Evolutionary conservation across 2,329 filamentous ascomycete species (phyloP).

Genomic region (Fusarium sp.): DNA sequence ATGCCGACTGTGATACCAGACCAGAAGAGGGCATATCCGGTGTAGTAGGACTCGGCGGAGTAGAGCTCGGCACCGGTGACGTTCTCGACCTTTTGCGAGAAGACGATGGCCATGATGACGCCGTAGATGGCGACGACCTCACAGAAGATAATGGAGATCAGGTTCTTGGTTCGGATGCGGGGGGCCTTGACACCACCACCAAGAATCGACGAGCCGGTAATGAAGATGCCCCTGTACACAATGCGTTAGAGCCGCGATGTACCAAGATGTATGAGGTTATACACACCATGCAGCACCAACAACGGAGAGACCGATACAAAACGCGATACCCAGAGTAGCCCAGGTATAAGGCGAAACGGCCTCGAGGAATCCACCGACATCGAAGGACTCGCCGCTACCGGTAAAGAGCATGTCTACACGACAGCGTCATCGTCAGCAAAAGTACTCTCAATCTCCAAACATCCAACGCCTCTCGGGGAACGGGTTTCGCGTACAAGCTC

Average conservation of each 20-base stretch:
- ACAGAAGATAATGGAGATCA: slow-evolving; percentile 99
- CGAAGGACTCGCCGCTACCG: slow-evolving; percentile 94
- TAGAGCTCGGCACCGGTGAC: slow-evolving; percentile 75
- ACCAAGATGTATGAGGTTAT: slow-evolving; percentile 24
- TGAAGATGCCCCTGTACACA: slow-evolving; percentile 89
- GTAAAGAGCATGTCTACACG: slow-evolving; percentile 96
- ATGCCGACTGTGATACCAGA: slow-evolving; percentile 91
- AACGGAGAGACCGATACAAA: slow-evolving; percentile 96
- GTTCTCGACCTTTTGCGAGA: slow-evolving; percentile 85
- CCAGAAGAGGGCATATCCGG: slow-evolving; percentile 97
- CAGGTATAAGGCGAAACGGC: slow-evolving; percentile 94
- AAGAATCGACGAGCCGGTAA: slow-evolving; percentile 96
- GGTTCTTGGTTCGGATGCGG: slow-evolving; percentile 98
- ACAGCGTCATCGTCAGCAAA: slow-evolving; percentile 39
- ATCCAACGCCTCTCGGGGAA: slow-evolving; percentile 14
- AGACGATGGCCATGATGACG: slow-evolving; percentile 99
- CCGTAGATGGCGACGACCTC: slow-evolving; percentile 99
- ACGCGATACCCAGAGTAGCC: slow-evolving; percentile 89
- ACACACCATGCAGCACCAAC: slow-evolving; percentile 96
- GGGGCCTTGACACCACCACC: slow-evolving; percentile 97
- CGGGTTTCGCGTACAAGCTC: slow-evolving; percentile 75
- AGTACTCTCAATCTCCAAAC: slow-evolving; percentile 14
- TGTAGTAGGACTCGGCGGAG: slow-evolving; percentile 87
- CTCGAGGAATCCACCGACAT: slow-evolving; percentile 96
- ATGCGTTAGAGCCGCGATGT: slow-evolving; percentile 38